Percentiles rank a stretch among this genome's conserved stretches.
These are phyloP conservation scores for Debaryomyces hansenii DNA, from an alignment of 805 yeast genomes.

Conservation along the genomic window DNA sequence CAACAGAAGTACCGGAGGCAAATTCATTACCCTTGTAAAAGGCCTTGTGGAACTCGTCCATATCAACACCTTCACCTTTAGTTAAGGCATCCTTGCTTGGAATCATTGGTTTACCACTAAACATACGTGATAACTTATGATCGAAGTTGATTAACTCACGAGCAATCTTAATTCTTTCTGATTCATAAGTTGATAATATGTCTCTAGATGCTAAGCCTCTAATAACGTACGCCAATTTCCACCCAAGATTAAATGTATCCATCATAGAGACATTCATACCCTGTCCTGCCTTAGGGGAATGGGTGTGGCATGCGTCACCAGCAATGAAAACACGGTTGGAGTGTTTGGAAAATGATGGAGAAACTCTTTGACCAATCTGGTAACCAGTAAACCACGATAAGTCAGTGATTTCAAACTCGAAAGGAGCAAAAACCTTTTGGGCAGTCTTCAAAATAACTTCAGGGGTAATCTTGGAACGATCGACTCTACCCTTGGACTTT, in stretches of 20 bases:
- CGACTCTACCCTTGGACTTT: conserved; percentile 18
- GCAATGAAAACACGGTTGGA: conserved; percentile 26
- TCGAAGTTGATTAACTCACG: conserved; percentile 31
- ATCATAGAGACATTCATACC: conserved; percentile 26
- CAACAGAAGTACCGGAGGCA: conserved; percentile 29
- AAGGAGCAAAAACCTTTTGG: conserved; percentile 17
- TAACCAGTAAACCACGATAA: conserved; percentile 32
- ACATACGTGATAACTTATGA: conserved; percentile 23
- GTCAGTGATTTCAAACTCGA: conserved; percentile 18
- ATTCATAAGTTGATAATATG: conserved; percentile 29
- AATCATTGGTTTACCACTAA: conserved; percentile 26
- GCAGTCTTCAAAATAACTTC: conserved; percentile 21
- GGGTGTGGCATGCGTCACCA: conserved; percentile 32
- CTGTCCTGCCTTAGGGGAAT: conserved; percentile 35
- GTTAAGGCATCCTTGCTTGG: conserved; percentile 6
- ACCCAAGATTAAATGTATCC: conserved; percentile 29
- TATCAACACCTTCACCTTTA: conserved; percentile 19
- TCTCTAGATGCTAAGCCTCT: conserved; percentile 19
- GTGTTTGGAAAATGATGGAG: conserved; percentile 6
- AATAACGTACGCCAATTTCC: conserved; percentile 30
- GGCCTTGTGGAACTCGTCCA: conserved; percentile 25
- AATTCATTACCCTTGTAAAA: conserved; percentile 25
- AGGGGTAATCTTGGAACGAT: conserved; percentile 31
- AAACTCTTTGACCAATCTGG: conserved; percentile 31
- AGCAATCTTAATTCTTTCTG: conserved; percentile 29